Conservation (phyloP, 768 basidiomycete genomes). For the Lactarius indigo region DNA sequence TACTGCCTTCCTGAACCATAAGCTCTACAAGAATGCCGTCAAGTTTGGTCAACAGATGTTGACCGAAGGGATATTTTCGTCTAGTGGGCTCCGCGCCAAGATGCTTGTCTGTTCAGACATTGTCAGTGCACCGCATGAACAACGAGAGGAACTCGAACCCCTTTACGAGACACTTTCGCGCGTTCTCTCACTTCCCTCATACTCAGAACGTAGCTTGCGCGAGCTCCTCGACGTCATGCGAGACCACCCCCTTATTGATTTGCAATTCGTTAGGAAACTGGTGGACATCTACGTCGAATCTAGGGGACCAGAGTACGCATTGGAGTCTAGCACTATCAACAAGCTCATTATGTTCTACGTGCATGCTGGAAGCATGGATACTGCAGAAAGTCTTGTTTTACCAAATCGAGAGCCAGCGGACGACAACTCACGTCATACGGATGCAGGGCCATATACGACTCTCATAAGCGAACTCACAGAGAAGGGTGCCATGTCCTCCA, state of each 20-base stretch:
- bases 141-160: constrained; percentile 19
- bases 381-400: constrained; percentile 32
- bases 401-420: constrained; percentile 26
- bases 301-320: constrained; percentile 10
- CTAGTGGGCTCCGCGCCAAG: constrained; percentile 38
- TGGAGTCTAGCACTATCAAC: constrained; percentile 23
- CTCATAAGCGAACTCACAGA: constrained; percentile 40
- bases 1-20: constrained; percentile 39
- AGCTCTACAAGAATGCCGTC: constrained; percentile 38
- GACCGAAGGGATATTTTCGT: constrained; percentile 38
- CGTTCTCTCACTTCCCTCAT: constrained; percentile 28
- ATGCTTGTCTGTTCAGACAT: constrained; percentile 37
- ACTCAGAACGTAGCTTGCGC: constrained; percentile 28
- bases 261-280: constrained; percentile 22
- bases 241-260: constrained; percentile 10
- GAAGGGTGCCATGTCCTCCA: constrained; percentile 27
- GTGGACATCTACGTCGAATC: constrained; percentile 19
- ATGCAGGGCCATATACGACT: constrained; percentile 36
- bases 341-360: constrained; percentile 31
- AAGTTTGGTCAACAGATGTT: constrained; percentile 42
- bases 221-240: constrained; percentile 35
- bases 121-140: constrained; percentile 27
- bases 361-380: constrained; percentile 33
- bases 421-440: constrained; percentile 23
- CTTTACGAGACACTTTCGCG: constrained; percentile 26